Percentiles rank a stretch among this genome's conserved stretches.
Conservation (phyloP, 441 rosid genomes). For the Bocquillonia castaneifolia region DNA sequence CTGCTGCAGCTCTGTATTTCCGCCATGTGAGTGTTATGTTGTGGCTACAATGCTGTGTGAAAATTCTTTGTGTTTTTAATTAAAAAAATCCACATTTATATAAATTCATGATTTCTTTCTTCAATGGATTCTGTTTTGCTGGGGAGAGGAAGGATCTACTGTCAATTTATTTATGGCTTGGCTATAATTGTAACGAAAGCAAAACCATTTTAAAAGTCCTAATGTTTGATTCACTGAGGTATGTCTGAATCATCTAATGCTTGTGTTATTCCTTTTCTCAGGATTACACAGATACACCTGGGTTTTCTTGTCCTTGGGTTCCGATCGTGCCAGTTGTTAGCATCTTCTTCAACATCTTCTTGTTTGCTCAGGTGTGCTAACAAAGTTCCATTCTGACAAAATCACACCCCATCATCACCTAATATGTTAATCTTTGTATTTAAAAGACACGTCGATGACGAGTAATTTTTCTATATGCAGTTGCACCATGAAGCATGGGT, state of each 20-base stretch:
- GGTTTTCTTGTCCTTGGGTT: constrained; percentile 87
- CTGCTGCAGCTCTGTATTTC: constrained; percentile 51
- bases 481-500: constrained; percentile 92
- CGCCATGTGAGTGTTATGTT: constrained; percentile 52
- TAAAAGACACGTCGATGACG: constrained; percentile 1
- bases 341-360: constrained; percentile 89
- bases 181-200: background rate
- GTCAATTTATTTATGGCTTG: background rate
- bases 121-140: background rate
- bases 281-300: constrained; percentile 54
- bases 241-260: background rate
- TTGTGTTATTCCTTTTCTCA: constrained; percentile 27
- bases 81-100: no score
- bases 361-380: constrained; percentile 81
- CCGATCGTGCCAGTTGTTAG: constrained; percentile 75
- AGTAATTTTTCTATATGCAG: constrained; percentile 35
- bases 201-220: background rate
- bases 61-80: background rate
- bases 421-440: background rate
- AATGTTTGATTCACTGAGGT: background rate
- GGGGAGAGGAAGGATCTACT: background rate
- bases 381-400: background rate
- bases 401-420: background rate
- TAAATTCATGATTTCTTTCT: background rate
- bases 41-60: background rate